Evolutionary conservation across 2,329 filamentous ascomycete species (phyloP).

Genomic region (Helminthosporium solani): DNA sequence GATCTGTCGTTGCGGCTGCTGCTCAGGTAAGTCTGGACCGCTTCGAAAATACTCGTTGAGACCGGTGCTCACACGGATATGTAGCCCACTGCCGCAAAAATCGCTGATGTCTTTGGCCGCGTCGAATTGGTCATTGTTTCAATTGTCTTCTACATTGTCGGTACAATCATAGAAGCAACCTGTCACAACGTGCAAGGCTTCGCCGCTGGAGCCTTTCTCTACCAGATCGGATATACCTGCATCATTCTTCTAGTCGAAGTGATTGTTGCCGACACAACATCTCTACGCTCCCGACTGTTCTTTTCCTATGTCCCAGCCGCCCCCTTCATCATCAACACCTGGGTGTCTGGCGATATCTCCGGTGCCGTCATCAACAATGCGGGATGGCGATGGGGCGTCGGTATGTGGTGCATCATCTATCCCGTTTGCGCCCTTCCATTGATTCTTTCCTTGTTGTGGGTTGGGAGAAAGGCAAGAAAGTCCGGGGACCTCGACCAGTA

Average conservation of each 20-base stretch:
- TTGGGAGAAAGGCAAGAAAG: conserved; percentile 55
- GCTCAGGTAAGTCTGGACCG: conserved; percentile 47
- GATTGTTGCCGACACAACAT: conserved; percentile 64
- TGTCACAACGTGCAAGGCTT: conserved; percentile 54
- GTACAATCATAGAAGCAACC: conserved; percentile 57
- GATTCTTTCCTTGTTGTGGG: conserved; percentile 53
- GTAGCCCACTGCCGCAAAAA: conserved; percentile 61
- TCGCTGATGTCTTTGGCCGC: conserved; percentile 63
- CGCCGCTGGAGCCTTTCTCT: conserved; percentile 45
- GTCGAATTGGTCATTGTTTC: conserved; percentile 59
- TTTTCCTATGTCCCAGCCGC: conserved; percentile 58
- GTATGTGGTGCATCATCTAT: conserved; percentile 63
- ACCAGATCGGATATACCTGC: conserved; percentile 61
- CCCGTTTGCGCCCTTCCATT: conserved; percentile 58
- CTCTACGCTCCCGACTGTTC: conserved; percentile 61
- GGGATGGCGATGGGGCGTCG: conserved; percentile 61
- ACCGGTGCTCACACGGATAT: conserved; percentile 12
- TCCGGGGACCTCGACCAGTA: conserved; percentile 51
- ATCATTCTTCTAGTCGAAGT: conserved; percentile 64
- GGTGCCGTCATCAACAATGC: conserved; percentile 51
- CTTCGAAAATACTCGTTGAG: not conserved
- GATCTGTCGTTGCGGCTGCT: conserved; percentile 61
- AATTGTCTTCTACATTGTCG: conserved; percentile 58
- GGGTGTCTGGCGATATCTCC: conserved; percentile 62
- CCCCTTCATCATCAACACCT: conserved; percentile 53